Percentiles rank a stretch among this genome's conserved stretches.
phyloP scores from a whole-genome alignment of 106 monocot species.

The Dioscorea alata region DNA sequence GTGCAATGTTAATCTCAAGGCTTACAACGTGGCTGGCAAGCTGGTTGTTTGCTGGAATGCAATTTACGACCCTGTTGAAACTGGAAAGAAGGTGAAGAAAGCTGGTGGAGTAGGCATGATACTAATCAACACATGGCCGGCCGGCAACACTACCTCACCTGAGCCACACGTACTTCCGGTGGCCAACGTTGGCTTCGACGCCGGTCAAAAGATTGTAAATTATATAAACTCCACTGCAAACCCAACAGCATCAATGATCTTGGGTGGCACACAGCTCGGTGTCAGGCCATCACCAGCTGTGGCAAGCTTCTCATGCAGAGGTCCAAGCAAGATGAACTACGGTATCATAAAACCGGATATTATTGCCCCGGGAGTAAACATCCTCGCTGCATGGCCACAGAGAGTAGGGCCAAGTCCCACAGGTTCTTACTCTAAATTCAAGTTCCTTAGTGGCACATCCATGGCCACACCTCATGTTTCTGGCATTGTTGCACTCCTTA shows the following conservation, averaged over 20 bases:
- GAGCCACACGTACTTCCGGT: slow-evolving; percentile 23
- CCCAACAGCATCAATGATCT: not conserved
- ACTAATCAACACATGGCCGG: not conserved
- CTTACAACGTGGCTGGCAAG: slow-evolving; percentile 19
- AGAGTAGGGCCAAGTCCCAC: no score
- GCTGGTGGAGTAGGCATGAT: slow-evolving; percentile 46
- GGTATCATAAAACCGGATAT: no score
- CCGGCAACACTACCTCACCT: not conserved
- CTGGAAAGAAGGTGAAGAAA: slow-evolving; percentile 20
- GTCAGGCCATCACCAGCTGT: not conserved
- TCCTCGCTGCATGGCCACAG: no score
- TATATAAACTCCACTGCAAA: slow-evolving; percentile 7
- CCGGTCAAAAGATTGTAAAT: slow-evolving; percentile 3
- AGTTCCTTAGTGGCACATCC: no score
- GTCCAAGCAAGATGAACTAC: no score
- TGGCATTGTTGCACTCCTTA: no score
- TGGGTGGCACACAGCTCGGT: not conserved
- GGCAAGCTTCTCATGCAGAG: not conserved
- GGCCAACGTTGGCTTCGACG: slow-evolving; percentile 10
- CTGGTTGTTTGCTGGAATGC: slow-evolving; percentile 27
- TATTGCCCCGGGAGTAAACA: no score
- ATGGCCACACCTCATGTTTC: no score
- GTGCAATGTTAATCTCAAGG: no score
- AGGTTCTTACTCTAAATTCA: no score
- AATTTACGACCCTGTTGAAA: not conserved